Conservation (phyloP, 495 filamentous ascomycete species). For the Xylaria acuta region DNA sequence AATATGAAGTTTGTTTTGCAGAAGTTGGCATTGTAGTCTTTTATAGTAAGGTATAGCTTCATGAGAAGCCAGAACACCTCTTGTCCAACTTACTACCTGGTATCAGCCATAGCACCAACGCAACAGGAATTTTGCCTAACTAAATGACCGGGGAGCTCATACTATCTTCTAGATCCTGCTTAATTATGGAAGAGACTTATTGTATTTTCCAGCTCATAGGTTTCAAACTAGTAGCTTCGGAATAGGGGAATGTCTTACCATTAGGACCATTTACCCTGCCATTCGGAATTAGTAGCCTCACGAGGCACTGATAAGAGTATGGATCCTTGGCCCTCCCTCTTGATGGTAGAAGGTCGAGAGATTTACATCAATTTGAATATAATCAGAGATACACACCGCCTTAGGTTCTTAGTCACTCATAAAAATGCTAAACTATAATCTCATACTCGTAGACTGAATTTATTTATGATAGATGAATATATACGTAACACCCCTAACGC, state of each 20-base stretch:
- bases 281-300: neutral
- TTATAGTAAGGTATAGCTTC: neutral
- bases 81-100: too few relatives aligned
- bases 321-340: too few relatives aligned
- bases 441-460: neutral
- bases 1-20: neutral
- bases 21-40: neutral
- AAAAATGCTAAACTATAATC: neutral
- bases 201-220: too few relatives aligned
- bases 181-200: too few relatives aligned
- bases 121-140: neutral
- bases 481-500: slow-evolving; percentile 2
- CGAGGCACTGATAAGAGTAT: neutral
- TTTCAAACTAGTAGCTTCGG: too few relatives aligned
- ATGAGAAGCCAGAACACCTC: neutral
- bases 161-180: too few relatives aligned
- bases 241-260: too few relatives aligned
- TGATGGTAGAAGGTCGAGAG: neutral
- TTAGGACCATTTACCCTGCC: too few relatives aligned
- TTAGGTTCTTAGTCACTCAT: neutral
- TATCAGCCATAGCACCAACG: too few relatives aligned
- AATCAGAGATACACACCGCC: neutral
- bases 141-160: too few relatives aligned
- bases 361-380: neutral
- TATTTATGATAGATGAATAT: neutral